Conservation (phyloP, 805 yeast genomes). For the Maudiozyma saulgeensis region DNA sequence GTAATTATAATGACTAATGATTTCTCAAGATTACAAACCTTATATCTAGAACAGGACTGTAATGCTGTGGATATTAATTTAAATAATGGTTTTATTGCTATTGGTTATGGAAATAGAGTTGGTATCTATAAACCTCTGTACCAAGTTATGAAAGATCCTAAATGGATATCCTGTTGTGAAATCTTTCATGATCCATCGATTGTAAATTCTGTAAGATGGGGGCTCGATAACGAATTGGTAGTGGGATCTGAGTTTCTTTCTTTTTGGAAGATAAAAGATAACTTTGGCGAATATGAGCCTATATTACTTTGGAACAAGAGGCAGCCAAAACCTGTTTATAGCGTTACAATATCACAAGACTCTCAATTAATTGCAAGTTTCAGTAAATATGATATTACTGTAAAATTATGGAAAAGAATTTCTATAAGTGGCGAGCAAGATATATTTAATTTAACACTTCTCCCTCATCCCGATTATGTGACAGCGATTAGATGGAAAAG, state of each 20-base stretch:
- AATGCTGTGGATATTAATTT: constrained; percentile 54
- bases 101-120: constrained; percentile 38
- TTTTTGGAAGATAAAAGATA: constrained; percentile 42
- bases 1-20: constrained; percentile 54
- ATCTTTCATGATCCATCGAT: constrained; percentile 25
- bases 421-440: constrained; percentile 56
- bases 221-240: constrained; percentile 43
- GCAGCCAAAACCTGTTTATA: constrained; percentile 54
- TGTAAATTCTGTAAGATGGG: constrained; percentile 46
- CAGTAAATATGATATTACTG: constrained; percentile 52
- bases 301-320: constrained; percentile 31
- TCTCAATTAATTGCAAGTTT: constrained; percentile 57
- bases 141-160: constrained; percentile 32
- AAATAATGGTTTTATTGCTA: constrained; percentile 51
- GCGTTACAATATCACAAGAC: constrained; percentile 54
- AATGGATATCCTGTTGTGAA: constrained; percentile 37
- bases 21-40: constrained; percentile 57
- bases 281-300: constrained; percentile 34
- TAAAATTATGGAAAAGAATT: constrained; percentile 71
- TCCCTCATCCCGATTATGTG: constrained; percentile 56
- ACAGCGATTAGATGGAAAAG: constrained; percentile 52
- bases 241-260: constrained; percentile 49
- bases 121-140: constrained; percentile 49
- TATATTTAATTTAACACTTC: constrained; percentile 56
- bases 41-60: constrained; percentile 62